Percentiles rank a stretch among this genome's conserved stretches.
Conservation (phyloP, 345 rosid species). For the Eucalyptus decipiens region DNA sequence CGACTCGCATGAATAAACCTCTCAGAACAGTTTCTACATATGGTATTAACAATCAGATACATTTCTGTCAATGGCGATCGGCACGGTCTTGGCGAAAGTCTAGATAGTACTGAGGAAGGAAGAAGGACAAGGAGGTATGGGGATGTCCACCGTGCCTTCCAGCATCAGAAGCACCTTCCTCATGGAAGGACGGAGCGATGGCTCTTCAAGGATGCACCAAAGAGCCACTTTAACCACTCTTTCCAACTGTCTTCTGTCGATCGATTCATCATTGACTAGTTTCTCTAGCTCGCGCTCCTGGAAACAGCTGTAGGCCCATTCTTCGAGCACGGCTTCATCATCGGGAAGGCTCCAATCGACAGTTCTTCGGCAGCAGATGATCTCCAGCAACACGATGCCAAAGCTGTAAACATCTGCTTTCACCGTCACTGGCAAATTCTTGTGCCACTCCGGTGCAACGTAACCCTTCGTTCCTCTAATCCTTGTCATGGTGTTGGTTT, state of each 20-base stretch:
- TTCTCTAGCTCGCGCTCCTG: not conserved
- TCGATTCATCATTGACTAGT: not conserved
- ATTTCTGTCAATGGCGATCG: not conserved
- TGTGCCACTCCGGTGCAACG: slow-evolving; percentile 1
- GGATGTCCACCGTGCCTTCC: slow-evolving; percentile 9
- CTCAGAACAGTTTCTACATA: not conserved
- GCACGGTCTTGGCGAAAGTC: not conserved
- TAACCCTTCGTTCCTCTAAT: slow-evolving; percentile 3
- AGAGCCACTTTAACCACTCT: slow-evolving; percentile 2
- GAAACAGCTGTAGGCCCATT: slow-evolving; percentile 8
- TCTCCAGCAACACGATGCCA: slow-evolving; percentile 6
- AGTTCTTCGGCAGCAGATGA: not conserved
- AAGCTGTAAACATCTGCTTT: slow-evolving; percentile 20
- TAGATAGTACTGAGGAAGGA: not conserved
- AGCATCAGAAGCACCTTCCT: slow-evolving; percentile 7
- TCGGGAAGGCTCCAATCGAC: not conserved
- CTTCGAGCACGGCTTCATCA: slow-evolving; percentile 1
- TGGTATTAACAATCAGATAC: not conserved
- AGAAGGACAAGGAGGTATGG: not conserved
- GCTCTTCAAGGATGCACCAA: slow-evolving; percentile 5
- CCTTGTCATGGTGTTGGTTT: slow-evolving; percentile 3
- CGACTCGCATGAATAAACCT: not conserved
- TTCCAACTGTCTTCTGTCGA: not conserved
- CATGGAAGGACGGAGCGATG: not conserved
- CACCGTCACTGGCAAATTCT: slow-evolving; percentile 3